Base-by-base conservation (phyloP, 805 yeast genomes). In the Metschnikowia lochheadii region DNA sequence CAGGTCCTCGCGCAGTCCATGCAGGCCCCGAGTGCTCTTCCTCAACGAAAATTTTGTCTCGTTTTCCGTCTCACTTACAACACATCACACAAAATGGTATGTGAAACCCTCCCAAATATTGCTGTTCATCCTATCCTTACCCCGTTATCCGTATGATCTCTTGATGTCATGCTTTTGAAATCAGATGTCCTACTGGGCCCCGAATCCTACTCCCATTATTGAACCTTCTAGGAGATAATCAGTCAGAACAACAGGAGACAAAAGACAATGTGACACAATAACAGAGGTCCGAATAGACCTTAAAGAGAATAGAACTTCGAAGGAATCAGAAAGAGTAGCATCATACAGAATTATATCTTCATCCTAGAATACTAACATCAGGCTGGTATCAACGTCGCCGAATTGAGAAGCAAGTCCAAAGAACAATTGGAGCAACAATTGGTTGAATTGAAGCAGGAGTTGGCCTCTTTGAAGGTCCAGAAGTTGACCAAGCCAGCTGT, bases 331-430 rank as follows among this genome's bases (percentile, higher is more conserved):
- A 26, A 10, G 11, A 26, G 8, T 10, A 26, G 29, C 5, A 8
- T 26, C 29, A 8, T 1, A 10, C 29, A 34, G 36, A 34, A n/a
- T 34, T n/a, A 20, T 37, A 23, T 23, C 10, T 23, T 23, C 34
- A 32, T 13, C 34, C 13, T 13, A 23, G 29, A 18, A 34, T 63
- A 64, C 67, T 63, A 64, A 64, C 68, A 46, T 29, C 60, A 84
- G 94, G 90, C 92, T 78, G 91, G 88, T 75, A 79, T 90, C 75
- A 92, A 88, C 80, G 85, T 96, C 79, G 89, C 81, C 83, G 97
- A 92, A 85, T 85, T 94, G 77, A 87, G 96, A 80, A 85, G 94
- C 75, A 87, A 90, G 81, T 87, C 97, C 74, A 92, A 91, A 87
- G 95, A 89, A 66, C 92, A 91, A 80, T 89, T 94, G 77, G 91